Conservation (phyloP, 1,284 basidiomycete species). For the Ustilago hordei region DNA sequence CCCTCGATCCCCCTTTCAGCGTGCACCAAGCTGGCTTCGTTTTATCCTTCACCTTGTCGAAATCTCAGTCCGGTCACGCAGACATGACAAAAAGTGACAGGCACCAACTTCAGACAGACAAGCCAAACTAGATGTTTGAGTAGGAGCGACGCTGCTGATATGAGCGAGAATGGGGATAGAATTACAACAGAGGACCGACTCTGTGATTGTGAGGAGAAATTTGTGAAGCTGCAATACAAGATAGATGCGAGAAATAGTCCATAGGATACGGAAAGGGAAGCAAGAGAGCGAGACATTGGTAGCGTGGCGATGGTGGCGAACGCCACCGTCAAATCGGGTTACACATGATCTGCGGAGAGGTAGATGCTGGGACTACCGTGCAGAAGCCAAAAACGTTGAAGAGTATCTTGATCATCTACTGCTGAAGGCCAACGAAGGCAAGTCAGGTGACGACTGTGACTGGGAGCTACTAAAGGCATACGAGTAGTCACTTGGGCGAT, state of each 20-base stretch:
- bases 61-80: not conserved
- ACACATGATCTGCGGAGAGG: not conserved
- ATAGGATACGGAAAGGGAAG: no score
- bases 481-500: not conserved
- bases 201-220: constrained; percentile 15
- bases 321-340: not conserved
- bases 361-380: not conserved
- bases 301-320: no score
- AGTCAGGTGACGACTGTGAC: constrained; percentile 41
- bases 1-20: not conserved
- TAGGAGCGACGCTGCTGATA: not conserved
- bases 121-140: not conserved
- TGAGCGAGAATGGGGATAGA: constrained; percentile 14
- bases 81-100: not conserved
- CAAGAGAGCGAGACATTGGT: no score
- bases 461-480: not conserved
- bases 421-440: constrained; percentile 17
- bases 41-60: not conserved
- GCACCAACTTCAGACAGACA: not conserved
- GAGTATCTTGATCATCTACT: not conserved
- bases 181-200: constrained; percentile 44
- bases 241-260: not conserved
- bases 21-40: not conserved
- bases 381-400: not conserved
- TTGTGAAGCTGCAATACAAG: not conserved